Evolutionary conservation across 164 flowering plant species (phyloP).

Genomic region (Stephania yunnanensis): DNA sequence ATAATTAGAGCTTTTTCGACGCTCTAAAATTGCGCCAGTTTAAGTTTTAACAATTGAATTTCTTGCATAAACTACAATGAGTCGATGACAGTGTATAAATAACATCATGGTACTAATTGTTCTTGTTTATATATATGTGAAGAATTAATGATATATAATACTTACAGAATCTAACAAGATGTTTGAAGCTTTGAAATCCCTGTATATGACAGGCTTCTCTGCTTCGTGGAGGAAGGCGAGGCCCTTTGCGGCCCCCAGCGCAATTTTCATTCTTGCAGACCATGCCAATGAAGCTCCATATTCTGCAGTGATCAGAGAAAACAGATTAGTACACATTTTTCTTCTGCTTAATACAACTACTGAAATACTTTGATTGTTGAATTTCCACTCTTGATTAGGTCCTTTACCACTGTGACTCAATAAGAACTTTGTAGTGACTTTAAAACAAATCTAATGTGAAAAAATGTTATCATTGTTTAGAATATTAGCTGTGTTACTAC

Average conservation of each 20-base stretch:
- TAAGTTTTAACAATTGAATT: too few species aligned
- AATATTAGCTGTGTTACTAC: not conserved
- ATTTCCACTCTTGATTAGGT: not conserved
- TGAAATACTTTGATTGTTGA: not conserved
- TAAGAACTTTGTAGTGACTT: not conserved
- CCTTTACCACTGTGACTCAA: not conserved
- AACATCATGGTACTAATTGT: not conserved
- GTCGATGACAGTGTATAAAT: too few species aligned
- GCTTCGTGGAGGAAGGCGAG: constrained; percentile 78
- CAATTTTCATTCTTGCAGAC: constrained; percentile 74
- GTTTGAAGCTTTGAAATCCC: constrained; percentile 90
- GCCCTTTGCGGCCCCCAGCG: constrained; percentile 84
- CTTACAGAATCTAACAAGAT: constrained; percentile 68
- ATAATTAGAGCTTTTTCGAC: too few species aligned
- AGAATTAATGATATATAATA: not conserved
- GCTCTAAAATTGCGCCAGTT: too few species aligned
- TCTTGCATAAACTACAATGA: too few species aligned
- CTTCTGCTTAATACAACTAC: not conserved
- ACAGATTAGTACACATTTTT: constrained; percentile 4
- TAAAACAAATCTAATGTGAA: not conserved
- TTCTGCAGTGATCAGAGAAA: constrained; percentile 32
- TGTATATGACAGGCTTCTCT: constrained; percentile 63
- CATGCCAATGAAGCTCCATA: constrained; percentile 59
- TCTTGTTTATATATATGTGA: not conserved
- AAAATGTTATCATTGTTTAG: not conserved